A percentile compares a stretch with the other conserved stretches of the same genome.
Conservation (phyloP, 2,329 filamentous ascomycete genomes). For the Neofusicoccum laricinum region DNA sequence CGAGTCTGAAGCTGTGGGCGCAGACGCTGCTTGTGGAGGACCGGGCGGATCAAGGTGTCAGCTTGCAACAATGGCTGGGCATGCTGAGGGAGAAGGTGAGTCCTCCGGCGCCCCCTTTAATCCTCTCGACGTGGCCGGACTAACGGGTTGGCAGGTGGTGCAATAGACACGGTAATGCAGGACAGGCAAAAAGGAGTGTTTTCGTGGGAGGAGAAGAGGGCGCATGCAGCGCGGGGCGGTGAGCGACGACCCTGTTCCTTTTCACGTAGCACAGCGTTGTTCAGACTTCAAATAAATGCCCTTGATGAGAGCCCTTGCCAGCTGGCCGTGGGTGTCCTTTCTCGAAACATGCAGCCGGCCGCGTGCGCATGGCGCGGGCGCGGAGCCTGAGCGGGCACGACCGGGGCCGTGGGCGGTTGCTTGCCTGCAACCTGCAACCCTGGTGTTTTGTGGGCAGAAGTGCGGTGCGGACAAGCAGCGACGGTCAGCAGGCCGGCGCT, state of each 20-base stretch:
- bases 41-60: constrained; percentile 88
- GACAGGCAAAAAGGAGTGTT: not conserved
- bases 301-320: constrained; percentile 11
- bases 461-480: not conserved
- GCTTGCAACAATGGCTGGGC: constrained; percentile 90
- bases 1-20: constrained; percentile 91
- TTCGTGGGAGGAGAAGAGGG: not conserved
- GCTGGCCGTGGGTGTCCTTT: not conserved
- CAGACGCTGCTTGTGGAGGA: constrained; percentile 95
- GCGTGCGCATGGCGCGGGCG: not conserved
- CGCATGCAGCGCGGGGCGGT: constrained; percentile 7
- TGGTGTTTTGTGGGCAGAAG: not conserved
- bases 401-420: not conserved
- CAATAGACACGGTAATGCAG: constrained; percentile 26
- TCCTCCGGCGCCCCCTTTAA: constrained; percentile 17
- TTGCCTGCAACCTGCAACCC: not conserved
- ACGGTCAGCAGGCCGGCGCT: not conserved
- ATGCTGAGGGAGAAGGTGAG: constrained; percentile 90
- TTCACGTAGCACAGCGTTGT: constrained; percentile 17
- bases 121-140: constrained; percentile 16
- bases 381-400: not conserved
- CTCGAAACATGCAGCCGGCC: constrained; percentile 4
- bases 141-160: constrained; percentile 28
- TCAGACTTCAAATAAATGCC: constrained; percentile 16
- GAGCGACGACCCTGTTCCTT: not conserved